These are phyloP conservation scores for Lentinula detonsa DNA, from an alignment of 768 basidiomycete genomes.

Conservation along the genomic window DNA sequence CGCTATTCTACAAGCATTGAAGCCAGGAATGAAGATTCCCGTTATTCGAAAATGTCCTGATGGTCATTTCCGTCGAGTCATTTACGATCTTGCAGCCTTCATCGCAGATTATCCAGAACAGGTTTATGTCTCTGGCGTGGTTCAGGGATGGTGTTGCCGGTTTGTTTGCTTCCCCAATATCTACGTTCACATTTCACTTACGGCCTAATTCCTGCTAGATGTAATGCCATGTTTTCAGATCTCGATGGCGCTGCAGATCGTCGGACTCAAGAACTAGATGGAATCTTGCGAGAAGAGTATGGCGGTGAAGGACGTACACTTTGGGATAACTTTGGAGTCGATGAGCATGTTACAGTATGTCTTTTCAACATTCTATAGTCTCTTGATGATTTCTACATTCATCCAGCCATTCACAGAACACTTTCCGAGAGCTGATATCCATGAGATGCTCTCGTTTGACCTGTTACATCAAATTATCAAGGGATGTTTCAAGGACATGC, in stretches of 20 bases:
- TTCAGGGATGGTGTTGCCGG: constrained; percentile 16
- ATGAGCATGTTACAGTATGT: neutral
- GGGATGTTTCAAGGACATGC: constrained; percentile 34
- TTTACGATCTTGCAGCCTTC: constrained; percentile 18
- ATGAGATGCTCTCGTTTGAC: constrained; percentile 12
- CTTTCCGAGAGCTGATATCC: constrained; percentile 13
- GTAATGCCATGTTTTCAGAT: neutral
- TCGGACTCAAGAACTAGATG: neutral
- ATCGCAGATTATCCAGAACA: constrained; percentile 27
- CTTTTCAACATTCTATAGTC: too few relatives aligned
- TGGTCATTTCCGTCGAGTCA: constrained; percentile 16
- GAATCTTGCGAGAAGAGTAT: neutral
- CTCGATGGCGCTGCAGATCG: neutral
- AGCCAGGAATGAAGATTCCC: constrained; percentile 15
- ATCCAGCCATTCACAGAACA: constrained; percentile 12
- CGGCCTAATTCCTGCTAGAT: neutral
- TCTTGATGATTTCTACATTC: neutral
- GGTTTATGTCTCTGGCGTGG: constrained; percentile 12
- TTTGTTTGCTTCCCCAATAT: neutral
- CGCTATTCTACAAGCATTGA: constrained; percentile 11
- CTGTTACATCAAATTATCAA: constrained; percentile 36
- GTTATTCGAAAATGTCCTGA: constrained; percentile 19
- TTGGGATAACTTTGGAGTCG: constrained; percentile 6
- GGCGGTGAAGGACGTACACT: neutral
- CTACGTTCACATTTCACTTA: neutral